A percentile compares a stretch with the other conserved stretches of the same genome.
Evolutionary conservation across 768 basidiomycete species (phyloP).

Genomic region (Boletus barrowsii): DNA sequence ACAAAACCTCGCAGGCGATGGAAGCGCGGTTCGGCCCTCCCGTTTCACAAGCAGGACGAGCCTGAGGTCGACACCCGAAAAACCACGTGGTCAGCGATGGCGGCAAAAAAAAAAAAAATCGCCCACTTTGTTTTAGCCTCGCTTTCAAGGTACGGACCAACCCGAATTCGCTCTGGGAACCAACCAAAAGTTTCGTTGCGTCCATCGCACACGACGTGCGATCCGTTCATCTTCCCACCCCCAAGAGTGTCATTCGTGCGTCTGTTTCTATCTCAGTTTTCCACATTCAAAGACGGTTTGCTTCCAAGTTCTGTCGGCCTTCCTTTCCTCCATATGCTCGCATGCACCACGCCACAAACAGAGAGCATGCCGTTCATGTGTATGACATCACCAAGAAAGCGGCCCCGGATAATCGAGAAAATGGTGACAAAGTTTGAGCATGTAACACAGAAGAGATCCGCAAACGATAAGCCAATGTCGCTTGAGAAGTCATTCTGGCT

Average conservation of each 20-base stretch:
- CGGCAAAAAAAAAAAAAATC: not conserved
- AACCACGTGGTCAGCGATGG: no score
- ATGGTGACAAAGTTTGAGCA: not conserved
- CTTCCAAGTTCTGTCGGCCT: not conserved
- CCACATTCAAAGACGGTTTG: not conserved
- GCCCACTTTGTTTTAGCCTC: not conserved
- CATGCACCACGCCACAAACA: conserved; percentile 3
- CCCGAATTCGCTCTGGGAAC: no score
- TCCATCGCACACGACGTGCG: no score
- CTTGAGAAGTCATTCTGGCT: not conserved
- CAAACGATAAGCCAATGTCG: not conserved
- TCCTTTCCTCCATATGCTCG: conserved; percentile 5
- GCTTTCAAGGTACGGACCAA: not conserved
- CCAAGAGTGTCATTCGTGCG: not conserved
- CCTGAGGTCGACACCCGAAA: no score
- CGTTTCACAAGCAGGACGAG: no score
- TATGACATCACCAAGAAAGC: not conserved
- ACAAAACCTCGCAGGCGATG: no score
- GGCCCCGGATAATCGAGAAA: not conserved
- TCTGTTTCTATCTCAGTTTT: not conserved
- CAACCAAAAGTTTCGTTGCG: no score
- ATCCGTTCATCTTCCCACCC: not conserved
- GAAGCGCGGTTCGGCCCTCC: no score
- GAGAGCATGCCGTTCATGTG: conserved; percentile 4
- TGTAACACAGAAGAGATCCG: not conserved